Base-by-base conservation (phyloP, 495 filamentous ascomycete genomes). In the Wilcoxina mikolae region DNA sequence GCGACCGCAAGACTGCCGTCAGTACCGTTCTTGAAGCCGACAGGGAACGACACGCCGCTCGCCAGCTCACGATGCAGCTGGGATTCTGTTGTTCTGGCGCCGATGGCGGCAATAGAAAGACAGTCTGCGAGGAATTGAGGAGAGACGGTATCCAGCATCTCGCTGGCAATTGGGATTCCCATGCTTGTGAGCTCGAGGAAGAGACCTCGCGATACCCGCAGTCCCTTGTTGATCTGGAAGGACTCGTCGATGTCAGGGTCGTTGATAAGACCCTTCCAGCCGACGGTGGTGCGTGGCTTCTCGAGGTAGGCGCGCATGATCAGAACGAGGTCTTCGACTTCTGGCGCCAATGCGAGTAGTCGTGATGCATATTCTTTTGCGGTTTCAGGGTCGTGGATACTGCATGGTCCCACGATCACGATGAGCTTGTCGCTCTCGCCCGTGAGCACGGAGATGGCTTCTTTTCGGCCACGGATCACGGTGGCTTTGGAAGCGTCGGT, bases 81-180 rank as follows among this genome's bases (percentile, higher is more conserved):
- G 43, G 82, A 87, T 72, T 98, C 91, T 24, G 91, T 98, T n/a
- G 91, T 98, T 47, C 91, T 79, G 39, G 91, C 91, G 48, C 91
- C 91, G 65, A 98, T 94, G 46, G 91, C 91, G 29, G 93, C 91
- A 38, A 95, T 80, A 4, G 87, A 95, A 70, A 98, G 86, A 45
- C 93, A 77, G 68, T 98, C 91, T 38, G 93, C 87, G 1, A 96
- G 78, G 76, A 89, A 98, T 69, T 87, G 83, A 3, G 90, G 90
- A n/a, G 87, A 94, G 68, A 98, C 94, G 58, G 91, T 96, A 65
- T 98, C 91, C 22, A 98, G 75, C 91, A 98, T 96, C 73, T 98
- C 91, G 54, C 78, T 84, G 43, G 91, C 93, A 67, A 98, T 90
- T 42, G 91, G 91, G 73, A 98, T 83, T 45, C 90, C 91, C 57